Evolutionary conservation across 169 alveolate species (phyloP), one percentile per base, ranked within the genome.

Genomic region (Eimeria mitis): DNA sequence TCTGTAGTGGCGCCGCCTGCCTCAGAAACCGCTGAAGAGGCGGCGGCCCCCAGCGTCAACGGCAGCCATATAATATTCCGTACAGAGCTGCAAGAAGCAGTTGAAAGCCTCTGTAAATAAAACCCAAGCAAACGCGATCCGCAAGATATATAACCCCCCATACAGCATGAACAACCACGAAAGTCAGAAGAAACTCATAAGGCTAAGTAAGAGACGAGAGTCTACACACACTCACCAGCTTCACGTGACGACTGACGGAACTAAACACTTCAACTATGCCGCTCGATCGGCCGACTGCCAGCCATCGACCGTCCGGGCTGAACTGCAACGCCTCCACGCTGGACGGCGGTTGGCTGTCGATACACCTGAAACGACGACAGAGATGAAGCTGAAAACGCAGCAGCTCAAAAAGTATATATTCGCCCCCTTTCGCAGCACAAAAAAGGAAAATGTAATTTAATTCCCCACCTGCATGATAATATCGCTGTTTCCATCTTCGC

Each of bases 281-380:
- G 54, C 81, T 92, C 23, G 89, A 79, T 19, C 96, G 75, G 61
- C 92, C 96, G 34, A 68, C 96, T 16, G 96, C 96, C 47, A 92
- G 47, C 96, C 96, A 92, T 25, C 92, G 85, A 44, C 96, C 90
- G 88, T 92, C 96, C 2, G 96, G 96, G 42, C 96, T 92, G 88
- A 76, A 52, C 28, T 54, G 68, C 70, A 92, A 47, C 9, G 92
- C 87, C 78, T 92, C 96, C 89, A 92, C 96, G 70, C 96, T 85
- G 44, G 92, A 61, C 7, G 92, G 92, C 47, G 92, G 92, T 71
- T 56, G 63, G 92, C 63, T 85, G 81, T 42, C 92, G 92, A 85
- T 63, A 85, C 92, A 85, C 92, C 92, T 85, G 92, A 34, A 63
- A 40, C 63, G 59, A 25, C n/a, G 79, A 21, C 16, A 5, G 21